Evolutionary conservation across 352 stramenopile species (phyloP).

Genomic region (Phytophthora sp.): DNA sequence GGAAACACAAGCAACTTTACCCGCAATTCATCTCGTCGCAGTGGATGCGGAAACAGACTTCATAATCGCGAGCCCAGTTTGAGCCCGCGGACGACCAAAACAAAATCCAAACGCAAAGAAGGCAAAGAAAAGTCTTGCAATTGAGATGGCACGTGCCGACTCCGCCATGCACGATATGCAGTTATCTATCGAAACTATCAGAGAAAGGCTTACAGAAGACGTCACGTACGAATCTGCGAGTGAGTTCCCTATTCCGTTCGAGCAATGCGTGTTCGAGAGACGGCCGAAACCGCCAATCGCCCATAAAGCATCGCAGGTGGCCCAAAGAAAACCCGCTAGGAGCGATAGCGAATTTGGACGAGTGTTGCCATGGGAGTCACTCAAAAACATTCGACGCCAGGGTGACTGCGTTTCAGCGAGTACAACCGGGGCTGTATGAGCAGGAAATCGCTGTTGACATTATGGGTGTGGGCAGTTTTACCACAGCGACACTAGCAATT

Average conservation of each 20-base stretch:
- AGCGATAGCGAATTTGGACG: not conserved
- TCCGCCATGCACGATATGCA: not conserved
- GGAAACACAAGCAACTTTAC: no score
- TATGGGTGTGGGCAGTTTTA: no score
- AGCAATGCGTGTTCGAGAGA: not conserved
- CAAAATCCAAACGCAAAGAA: not conserved
- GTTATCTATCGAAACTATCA: not conserved
- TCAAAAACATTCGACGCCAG: no score
- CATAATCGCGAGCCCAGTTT: not conserved
- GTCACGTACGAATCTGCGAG: not conserved
- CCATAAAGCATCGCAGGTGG: not conserved
- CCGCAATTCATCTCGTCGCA: not conserved
- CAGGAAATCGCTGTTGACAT: no score
- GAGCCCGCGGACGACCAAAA: not conserved
- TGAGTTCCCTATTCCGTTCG: not conserved
- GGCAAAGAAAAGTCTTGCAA: not conserved
- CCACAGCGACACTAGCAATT: no score
- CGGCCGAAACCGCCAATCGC: not conserved
- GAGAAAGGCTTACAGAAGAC: not conserved
- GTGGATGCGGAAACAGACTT: not conserved
- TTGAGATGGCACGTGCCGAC: not conserved
- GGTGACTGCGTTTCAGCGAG: no score
- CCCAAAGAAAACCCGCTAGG: not conserved
- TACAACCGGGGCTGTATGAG: no score
- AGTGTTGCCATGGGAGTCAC: not conserved